phyloP scores from a whole-genome alignment of 192 early-diverging fungal species.

The Paraglomus brasilianum region DNA sequence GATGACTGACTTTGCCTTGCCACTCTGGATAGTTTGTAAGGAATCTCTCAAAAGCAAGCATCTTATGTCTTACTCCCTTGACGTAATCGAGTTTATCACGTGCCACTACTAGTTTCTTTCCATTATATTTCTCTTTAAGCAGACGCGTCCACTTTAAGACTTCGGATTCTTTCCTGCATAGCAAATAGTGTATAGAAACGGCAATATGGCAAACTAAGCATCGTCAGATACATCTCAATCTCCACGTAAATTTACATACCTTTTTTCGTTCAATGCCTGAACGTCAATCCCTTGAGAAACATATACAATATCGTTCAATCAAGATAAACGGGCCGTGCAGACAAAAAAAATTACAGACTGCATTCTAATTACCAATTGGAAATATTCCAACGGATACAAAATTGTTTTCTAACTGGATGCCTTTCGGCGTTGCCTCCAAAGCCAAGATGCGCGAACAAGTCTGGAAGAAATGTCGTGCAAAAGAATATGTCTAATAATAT shows the following conservation, averaged over 20 bases:
- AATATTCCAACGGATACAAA: slow-evolving; percentile 88
- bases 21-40: slow-evolving; percentile 85
- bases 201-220: too few relatives aligned
- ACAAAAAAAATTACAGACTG: slow-evolving; percentile 2
- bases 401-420: slow-evolving; percentile 75
- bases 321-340: not conserved
- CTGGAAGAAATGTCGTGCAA: slow-evolving; percentile 86
- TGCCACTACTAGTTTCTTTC: slow-evolving; percentile 89
- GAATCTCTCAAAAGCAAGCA: slow-evolving; percentile 91
- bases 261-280: slow-evolving; percentile 67
- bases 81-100: slow-evolving; percentile 96
- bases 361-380: slow-evolving; percentile 70
- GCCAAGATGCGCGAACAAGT: slow-evolving; percentile 88
- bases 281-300: slow-evolving; percentile 68
- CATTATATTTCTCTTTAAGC: slow-evolving; percentile 85
- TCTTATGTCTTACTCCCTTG: slow-evolving; percentile 94
- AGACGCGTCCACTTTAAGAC: slow-evolving; percentile 78
- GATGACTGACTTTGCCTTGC: slow-evolving; percentile 62
- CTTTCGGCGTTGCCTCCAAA: slow-evolving; percentile 82
- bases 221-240: too few relatives aligned
- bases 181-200: not conserved
- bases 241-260: slow-evolving; percentile 34
- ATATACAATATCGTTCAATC: too few relatives aligned
- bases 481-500: slow-evolving; percentile 80
- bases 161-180: slow-evolving; percentile 49